Evolutionary conservation across 257 asterid genomes (phyloP).

Genomic region (Przewalskia tangutica): DNA sequence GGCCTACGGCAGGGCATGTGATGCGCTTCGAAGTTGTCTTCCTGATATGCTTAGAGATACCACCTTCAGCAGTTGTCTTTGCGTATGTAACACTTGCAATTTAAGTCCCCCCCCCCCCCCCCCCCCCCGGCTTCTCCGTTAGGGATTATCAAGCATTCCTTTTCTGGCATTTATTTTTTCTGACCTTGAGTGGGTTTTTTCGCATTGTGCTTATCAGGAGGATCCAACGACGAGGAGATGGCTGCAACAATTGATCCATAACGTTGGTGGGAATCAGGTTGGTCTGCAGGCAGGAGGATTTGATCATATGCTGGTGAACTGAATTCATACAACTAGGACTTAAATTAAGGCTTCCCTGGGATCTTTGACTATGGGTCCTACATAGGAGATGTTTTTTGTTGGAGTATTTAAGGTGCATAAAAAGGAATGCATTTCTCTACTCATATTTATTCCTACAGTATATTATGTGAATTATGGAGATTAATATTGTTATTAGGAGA

Average conservation of each 20-base stretch:
- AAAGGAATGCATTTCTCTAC: no score
- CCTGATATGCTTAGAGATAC: conserved; percentile 27
- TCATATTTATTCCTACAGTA: not conserved
- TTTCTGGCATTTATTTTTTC: not conserved
- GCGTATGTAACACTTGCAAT: conserved; percentile 14
- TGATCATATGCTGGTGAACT: no score
- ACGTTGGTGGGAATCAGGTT: conserved; percentile 61
- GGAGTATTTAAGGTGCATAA: no score
- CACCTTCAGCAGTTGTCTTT: conserved; percentile 19
- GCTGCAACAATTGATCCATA: conserved; percentile 68
- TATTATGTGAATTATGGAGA: not conserved
- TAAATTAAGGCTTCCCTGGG: no score
- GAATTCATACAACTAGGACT: no score
- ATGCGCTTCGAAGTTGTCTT: conserved; percentile 11
- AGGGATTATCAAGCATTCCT: not conserved
- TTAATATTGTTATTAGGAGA: not conserved
- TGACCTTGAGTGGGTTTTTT: not conserved
- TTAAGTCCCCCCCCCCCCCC: not conserved
- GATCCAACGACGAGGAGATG: conserved; percentile 71
- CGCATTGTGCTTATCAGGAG: conserved; percentile 24
- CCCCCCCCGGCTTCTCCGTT: not conserved
- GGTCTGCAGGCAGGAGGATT: conserved; percentile 49
- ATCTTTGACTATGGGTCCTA: no score
- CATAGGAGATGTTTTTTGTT: no score
- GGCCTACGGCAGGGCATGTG: conserved; percentile 15